Evolutionary conservation across 768 basidiomycete genomes (phyloP), one percentile per base, ranked within the genome.

Genomic region (Xanthoconium purpureum): DNA sequence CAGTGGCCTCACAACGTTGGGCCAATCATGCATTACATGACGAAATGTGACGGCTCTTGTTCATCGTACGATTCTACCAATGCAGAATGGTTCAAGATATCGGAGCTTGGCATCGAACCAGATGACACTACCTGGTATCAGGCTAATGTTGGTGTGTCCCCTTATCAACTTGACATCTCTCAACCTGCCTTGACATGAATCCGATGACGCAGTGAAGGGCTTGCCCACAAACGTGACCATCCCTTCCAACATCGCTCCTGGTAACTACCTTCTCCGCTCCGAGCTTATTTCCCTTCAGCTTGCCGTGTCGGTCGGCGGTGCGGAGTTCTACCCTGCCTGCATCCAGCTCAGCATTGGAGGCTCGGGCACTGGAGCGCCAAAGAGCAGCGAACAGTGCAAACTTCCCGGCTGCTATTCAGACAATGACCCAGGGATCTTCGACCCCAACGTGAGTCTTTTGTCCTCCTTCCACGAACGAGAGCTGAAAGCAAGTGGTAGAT

Each of bases 261-360:
- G 90, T 2, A 77, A 84, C 63, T 93, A 91, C 67, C 75, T 92
- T 46, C 69, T 91, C 62, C 87, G 90, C 7, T 83, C 89, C 69
- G 90, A 92, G 55, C 80, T 92, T 66, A 84, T 92, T 67, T 83
- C 87, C 10, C 82, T 92, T 15, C 90, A 92, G 60, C 76, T 82
- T 36, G 89, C 77, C n/a, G 71, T 70, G 32, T 59, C 67, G 2
- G 7, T 56, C 6, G 83, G 84, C 6, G 87, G 87, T 15, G 89
- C 88, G 2, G 71, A 72, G 56, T 73, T 72, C 50, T 72, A 72
- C 44, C 68, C 65, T 0, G 71, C 52, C 3, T 72, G 72, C 32
- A 57, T 69, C 35, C 71, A 72, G 43, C 60, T 73, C 30, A 63
- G 30, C 37, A 58, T 72, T 6, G 66, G 68, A 11, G 72, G 71